phyloP scores from a whole-genome alignment of 208 protist genomes.

The Acanthamoeba sp. region DNA sequence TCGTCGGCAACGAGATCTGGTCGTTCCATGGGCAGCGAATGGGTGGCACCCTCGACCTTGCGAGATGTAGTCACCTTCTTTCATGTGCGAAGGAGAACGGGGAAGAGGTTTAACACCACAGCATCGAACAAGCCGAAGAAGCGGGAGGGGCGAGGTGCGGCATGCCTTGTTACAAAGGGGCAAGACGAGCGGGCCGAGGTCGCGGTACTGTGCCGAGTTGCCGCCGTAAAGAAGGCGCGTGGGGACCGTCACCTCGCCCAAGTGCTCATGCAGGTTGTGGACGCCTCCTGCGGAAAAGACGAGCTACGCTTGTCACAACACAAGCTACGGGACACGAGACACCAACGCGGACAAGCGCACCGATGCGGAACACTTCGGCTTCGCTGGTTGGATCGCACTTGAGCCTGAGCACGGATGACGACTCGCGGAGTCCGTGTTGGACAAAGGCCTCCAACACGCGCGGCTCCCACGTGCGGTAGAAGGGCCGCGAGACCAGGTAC shows the following conservation, averaged over 20 bases:
- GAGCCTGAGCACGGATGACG: neutral
- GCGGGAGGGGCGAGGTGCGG: neutral
- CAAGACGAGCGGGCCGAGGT: neutral
- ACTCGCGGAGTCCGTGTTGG: neutral
- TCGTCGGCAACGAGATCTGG: conserved; percentile 52
- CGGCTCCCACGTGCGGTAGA: conserved; percentile 36
- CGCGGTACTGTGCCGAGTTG: neutral
- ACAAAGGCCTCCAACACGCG: conserved; percentile 6
- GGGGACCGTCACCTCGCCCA: neutral
- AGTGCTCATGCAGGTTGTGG: conserved; percentile 44
- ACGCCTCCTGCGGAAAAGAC: neutral
- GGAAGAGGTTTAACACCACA: too few relatives aligned
- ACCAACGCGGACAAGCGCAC: neutral
- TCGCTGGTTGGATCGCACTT: conserved; percentile 30
- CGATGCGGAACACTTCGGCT: conserved; percentile 2
- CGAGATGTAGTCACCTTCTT: neutral
- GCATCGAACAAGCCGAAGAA: too few relatives aligned
- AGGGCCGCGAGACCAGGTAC: neutral
- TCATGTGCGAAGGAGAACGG: neutral
- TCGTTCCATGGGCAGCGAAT: conserved; percentile 57
- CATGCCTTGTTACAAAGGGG: neutral
- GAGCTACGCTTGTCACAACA: neutral
- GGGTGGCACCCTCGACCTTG: conserved; percentile 29
- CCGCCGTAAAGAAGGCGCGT: neutral
- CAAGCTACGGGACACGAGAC: neutral